Evolutionary conservation across 2,329 filamentous ascomycete genomes (phyloP), one percentile per base, ranked within the genome.

Genomic region (Plectosphaerella sp.): DNA sequence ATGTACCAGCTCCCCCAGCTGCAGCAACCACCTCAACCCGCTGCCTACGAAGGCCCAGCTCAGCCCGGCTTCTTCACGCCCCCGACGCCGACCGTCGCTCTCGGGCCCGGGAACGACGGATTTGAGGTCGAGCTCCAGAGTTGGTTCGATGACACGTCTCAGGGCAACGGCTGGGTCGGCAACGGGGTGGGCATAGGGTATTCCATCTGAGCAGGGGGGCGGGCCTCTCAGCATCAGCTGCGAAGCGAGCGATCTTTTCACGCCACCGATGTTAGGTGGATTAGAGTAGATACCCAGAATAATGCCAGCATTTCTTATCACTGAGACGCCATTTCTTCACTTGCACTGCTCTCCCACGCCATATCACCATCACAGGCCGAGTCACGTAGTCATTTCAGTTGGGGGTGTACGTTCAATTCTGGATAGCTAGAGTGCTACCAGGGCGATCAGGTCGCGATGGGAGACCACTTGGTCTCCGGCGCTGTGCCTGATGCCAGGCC

Each of bases 81-180:
- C 2, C 61, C 62, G 20, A 48, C 57, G n/a, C 49, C 60, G 4
- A 53, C 58, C 36, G 54, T 56, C 37, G 47, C 58, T 39, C 60
- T 71, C 5, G 63, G 61, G 3, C 65, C 68, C n/a, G 59, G 64
- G 8, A 69, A 69, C 43, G 76, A 78, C 51, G 75, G 75, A 2
- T 79, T 72, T 53, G 72, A 76, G 55, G 65, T 61, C 9, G 76
- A 78, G 59, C 58, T 79, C 49, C 72, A 73, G 54, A 56, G 53
- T 42, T 57, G 55, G 55, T 57, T 55, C 51, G 55, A 55, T 18
- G 55, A 52, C 20, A 22, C 49, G 3, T 50, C 55, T 3, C 53
- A 57, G 28, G 46, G 48, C 14, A 54, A 49, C 2, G 49, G 47
- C 47, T 55, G 55, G 53, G 55, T 49, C 16, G 51, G 51, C 28